Conservation (phyloP, 805 yeast species). For the Suhomyces pyralidae region DNA sequence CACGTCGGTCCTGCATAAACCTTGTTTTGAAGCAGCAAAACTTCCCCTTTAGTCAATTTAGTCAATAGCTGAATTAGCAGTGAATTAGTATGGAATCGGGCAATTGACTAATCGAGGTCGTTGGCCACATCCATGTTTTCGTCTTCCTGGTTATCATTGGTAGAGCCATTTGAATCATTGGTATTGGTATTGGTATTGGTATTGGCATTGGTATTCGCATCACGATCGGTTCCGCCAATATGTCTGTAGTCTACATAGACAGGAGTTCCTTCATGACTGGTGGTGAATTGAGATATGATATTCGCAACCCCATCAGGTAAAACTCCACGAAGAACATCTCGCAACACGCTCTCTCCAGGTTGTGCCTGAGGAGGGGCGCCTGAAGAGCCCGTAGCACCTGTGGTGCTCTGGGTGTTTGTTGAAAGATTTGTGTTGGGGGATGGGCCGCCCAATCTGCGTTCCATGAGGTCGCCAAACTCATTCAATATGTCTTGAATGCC, state of each 20-base stretch:
- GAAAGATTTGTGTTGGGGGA: neutral
- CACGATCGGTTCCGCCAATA: neutral
- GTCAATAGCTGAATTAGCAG: neutral
- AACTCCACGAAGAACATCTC: conserved; percentile 10
- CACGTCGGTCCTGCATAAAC: neutral
- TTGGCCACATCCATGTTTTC: conserved; percentile 1
- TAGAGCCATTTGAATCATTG: neutral
- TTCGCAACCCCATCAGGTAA: conserved; percentile 11
- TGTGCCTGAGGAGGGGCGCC: conserved; percentile 1
- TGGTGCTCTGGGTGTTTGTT: neutral
- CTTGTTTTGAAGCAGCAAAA: neutral
- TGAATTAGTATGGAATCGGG: neutral
- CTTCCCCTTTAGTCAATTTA: neutral
- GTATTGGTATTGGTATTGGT: neutral
- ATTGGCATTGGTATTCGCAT: neutral
- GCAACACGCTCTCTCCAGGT: neutral
- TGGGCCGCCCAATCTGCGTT: conserved; percentile 7
- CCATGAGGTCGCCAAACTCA: conserved; percentile 22
- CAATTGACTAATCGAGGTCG: conserved; percentile 1
- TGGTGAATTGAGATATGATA: conserved; percentile 10
- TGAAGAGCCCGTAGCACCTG: neutral
- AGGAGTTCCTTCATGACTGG: conserved; percentile 1
- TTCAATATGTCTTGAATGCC: conserved; percentile 19
- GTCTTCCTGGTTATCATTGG: neutral
- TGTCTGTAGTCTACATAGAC: conserved; percentile 7